These are phyloP conservation scores for Tremella fuciformis DNA, from an alignment of 768 basidiomycete genomes.

Conservation along the genomic window DNA sequence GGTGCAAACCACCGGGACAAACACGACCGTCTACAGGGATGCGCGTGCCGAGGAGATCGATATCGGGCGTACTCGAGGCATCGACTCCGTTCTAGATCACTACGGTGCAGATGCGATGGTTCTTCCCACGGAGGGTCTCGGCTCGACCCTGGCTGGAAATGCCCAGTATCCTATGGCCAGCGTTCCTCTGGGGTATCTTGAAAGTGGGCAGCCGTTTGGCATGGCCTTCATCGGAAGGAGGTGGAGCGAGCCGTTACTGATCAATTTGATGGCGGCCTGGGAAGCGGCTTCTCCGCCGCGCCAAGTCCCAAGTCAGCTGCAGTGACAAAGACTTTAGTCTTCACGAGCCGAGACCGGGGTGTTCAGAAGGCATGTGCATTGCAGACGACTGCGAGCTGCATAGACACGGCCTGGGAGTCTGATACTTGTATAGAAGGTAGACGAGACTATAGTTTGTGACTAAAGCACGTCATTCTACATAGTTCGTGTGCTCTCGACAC, in stretches of 20 bases:
- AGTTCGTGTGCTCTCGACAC: too few species aligned
- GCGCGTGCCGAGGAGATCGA: slow-evolving; percentile 22
- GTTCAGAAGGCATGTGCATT: too few species aligned
- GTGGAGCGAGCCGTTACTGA: slow-evolving; percentile 24
- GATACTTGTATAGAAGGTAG: too few species aligned
- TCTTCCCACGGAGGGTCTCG: slow-evolving; percentile 31
- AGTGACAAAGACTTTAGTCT: neutral
- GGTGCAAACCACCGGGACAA: slow-evolving; percentile 23
- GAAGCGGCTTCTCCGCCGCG: slow-evolving; percentile 12
- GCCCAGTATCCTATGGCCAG: slow-evolving; percentile 36
- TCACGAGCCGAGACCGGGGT: too few species aligned
- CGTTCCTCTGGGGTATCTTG: slow-evolving; percentile 29
- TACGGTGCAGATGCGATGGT: slow-evolving; percentile 36
- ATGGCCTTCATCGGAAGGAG: slow-evolving; percentile 31
- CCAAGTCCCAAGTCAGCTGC: slow-evolving; percentile 11
- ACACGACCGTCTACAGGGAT: slow-evolving; percentile 21
- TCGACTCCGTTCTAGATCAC: slow-evolving; percentile 28
- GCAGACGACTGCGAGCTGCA: too few species aligned
- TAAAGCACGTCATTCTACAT: too few species aligned
- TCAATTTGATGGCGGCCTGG: slow-evolving; percentile 22
- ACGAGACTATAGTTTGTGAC: too few species aligned
- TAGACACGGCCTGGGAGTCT: too few species aligned
- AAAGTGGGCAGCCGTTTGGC: slow-evolving; percentile 30
- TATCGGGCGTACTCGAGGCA: slow-evolving; percentile 26
- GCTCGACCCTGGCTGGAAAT: slow-evolving; percentile 21